Base-by-base conservation (phyloP, 176 grass and related monocot genomes). In the Saccharum spontaneum region DNA sequence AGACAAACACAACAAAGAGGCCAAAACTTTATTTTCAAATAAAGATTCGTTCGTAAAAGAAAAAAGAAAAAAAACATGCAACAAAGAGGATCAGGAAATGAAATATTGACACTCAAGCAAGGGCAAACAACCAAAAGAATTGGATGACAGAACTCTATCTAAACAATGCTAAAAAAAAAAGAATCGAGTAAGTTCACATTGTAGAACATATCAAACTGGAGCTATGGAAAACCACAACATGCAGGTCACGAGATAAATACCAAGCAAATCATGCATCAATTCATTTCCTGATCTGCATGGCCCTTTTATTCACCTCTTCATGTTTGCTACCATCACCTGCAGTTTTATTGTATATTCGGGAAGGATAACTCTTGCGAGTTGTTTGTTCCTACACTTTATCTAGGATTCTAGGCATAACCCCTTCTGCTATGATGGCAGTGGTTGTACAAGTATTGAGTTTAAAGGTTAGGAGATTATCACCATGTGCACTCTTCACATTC, bases 381-480 rank as follows among this genome's bases (percentile, higher is more conserved):
- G 18, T 55, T 55, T 44, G 18, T 86, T 54, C 86, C 86, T 86
- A 86, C 18, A 73, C 85, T 70, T 86, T 86, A 69, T 90, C 77
- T 22, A 22, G 18, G 6, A 57, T 57, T 55, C 50, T 71, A 88
- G 38, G 23, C 82, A 88, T 36, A 90, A 77, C 22, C 91, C 80
- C 49, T 80, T 86, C 17, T 86, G 80, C 79, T 94, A 79, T 90
- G 20, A 94, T 73, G 20, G 86, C 88, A 79, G 82, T 90, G 49
- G 82, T 83, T 90, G 82, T 78, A 86, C 26, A 31, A 79, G 82
- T 40, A 79, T 20, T 55, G 60, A 18, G 18, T 39, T 59, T 49
- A 5, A 41, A 44, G 66, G 33, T 41, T 20, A 69, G 45, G 3
- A 10, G 30, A 59, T 65, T 43, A 44, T 82, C 80, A 17, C 13